Evolutionary conservation across 441 rosid genomes (phyloP), one percentile per base, ranked within the genome.

Genomic region (Gossypium trilobum): DNA sequence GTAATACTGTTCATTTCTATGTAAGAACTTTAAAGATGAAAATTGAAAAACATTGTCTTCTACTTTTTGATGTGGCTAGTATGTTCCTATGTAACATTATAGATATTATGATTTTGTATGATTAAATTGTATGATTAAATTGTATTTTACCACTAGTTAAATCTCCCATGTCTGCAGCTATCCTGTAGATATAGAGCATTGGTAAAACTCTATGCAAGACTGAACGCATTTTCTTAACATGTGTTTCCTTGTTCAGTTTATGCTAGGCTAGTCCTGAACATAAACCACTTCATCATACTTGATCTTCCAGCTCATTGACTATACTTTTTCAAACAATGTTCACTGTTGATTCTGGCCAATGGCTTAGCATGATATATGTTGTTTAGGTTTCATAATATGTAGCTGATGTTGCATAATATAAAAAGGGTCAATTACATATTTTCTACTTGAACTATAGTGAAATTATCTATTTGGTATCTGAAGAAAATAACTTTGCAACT

Each of bases 301-400:
- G 57, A 66, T 48, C 20, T 46, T 66, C 39, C 20, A 23, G 7
- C 36, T 22, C 3, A 9, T 7, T 46, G 33, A 44, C 17, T 5
- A 8, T 11, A 22, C 55, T 2, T 22, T 13, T 17, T 36, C 20
- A 2, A 0, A 22, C 25, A 6, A n/a, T 36, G 29, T 13, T 46
- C n/a, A 13, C 20, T 44, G 19, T 10, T 22, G 55, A 10, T 65
- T 65, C 55, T 33, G n/a, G 6, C n/a, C 3, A 5, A 36, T 1
- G 2, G 68, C 25, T 36, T 62, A 36, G 27, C 67, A 7, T 61
- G 46, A 16, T 31, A 36, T 17, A 10, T 63, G 68, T 63, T 33
- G 67, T 62, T 63, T 14, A 39, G 51, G 68, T 63, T 63, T 29
- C 39, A 5, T 27, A 27, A 59, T 59, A n/a, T 59, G 65, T 16